Percentiles rank a stretch among this genome's conserved stretches.
Evolutionary conservation across 768 basidiomycete species (phyloP).

Genomic region (Naganishia kalamii): DNA sequence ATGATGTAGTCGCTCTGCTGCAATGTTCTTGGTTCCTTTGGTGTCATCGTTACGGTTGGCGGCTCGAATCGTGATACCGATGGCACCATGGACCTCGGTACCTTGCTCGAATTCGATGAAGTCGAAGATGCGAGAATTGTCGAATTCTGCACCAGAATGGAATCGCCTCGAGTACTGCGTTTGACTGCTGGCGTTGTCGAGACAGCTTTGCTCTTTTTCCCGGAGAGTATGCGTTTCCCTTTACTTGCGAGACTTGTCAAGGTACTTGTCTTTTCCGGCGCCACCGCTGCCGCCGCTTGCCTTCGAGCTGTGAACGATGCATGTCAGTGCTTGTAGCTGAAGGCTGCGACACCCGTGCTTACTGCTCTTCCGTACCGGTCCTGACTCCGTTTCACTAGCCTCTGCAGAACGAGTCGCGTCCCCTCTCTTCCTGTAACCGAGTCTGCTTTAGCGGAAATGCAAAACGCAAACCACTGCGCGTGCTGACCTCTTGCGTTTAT

Average conservation of each 20-base stretch:
- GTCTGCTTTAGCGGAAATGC: too few species aligned
- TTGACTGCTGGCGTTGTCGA: slow-evolving; percentile 15
- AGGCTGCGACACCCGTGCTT: not conserved
- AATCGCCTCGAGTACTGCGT: slow-evolving; percentile 12
- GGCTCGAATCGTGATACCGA: slow-evolving; percentile 70
- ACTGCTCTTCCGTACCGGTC: slow-evolving; percentile 11
- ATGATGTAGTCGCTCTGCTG: slow-evolving; percentile 71
- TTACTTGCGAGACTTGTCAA: not conserved
- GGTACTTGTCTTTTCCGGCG: not conserved
- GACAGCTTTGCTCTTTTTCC: not conserved
- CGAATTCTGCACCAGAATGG: not conserved
- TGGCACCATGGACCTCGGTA: slow-evolving; percentile 46
- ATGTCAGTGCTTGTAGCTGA: too few species aligned
- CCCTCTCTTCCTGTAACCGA: slow-evolving; percentile 6
- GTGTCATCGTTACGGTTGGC: slow-evolving; percentile 52
- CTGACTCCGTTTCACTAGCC: slow-evolving; percentile 11
- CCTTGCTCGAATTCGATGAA: slow-evolving; percentile 26
- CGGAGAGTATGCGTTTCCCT: not conserved
- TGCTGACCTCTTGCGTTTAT: slow-evolving; percentile 39
- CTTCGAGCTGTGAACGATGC: not conserved
- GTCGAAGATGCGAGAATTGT: not conserved
- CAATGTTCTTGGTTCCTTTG: slow-evolving; percentile 58
- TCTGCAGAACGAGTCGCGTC: not conserved
- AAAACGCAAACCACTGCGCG: not conserved
- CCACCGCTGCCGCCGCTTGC: not conserved